Conservation (phyloP, 1,139 yeast species). For the Lodderomyces pseudojiufengensis region DNA sequence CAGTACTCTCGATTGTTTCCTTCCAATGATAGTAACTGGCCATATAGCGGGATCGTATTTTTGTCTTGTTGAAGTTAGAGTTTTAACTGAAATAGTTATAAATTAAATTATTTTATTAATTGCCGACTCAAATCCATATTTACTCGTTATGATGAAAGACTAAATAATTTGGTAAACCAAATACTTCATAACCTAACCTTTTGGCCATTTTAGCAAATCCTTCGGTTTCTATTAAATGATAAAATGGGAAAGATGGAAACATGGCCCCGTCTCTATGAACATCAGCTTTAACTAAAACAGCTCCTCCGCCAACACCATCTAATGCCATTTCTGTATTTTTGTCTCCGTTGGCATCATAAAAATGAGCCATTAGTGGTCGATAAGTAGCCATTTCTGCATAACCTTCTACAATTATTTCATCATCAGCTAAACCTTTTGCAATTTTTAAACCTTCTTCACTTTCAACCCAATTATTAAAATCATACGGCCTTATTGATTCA, state of each 20-base stretch:
- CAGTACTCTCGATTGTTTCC: too few relatives aligned
- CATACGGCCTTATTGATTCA: slow-evolving; percentile 79
- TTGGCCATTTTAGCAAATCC: slow-evolving; percentile 99
- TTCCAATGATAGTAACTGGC: too few relatives aligned
- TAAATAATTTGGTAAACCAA: slow-evolving; percentile 89
- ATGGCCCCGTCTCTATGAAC: slow-evolving; percentile 98
- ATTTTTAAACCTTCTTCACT: slow-evolving; percentile 77
- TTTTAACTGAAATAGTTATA: too few relatives aligned
- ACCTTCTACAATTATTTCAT: slow-evolving; percentile 91
- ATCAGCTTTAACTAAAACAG: slow-evolving; percentile 90
- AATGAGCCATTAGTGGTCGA: slow-evolving; percentile 92
- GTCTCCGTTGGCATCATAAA: slow-evolving; percentile 65
- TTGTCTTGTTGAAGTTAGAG: too few relatives aligned
- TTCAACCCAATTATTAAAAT: slow-evolving; percentile 95
- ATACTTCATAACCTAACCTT: slow-evolving; percentile 84
- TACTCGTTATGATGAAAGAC: slow-evolving; percentile 81
- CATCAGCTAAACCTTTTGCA: slow-evolving; percentile 70
- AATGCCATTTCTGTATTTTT: slow-evolving; percentile 64
- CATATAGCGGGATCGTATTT: too few relatives aligned
- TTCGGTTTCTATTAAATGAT: slow-evolving; percentile 94
- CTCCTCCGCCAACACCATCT: slow-evolving; percentile 98
- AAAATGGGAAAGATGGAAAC: slow-evolving; percentile 98
- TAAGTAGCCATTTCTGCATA: slow-evolving; percentile 90
- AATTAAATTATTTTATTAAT: too few relatives aligned
- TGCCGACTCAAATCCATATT: too few relatives aligned